These are phyloP conservation scores for Carpinus viminea DNA, from an alignment of 306 rosid species.

Conservation along the genomic window DNA sequence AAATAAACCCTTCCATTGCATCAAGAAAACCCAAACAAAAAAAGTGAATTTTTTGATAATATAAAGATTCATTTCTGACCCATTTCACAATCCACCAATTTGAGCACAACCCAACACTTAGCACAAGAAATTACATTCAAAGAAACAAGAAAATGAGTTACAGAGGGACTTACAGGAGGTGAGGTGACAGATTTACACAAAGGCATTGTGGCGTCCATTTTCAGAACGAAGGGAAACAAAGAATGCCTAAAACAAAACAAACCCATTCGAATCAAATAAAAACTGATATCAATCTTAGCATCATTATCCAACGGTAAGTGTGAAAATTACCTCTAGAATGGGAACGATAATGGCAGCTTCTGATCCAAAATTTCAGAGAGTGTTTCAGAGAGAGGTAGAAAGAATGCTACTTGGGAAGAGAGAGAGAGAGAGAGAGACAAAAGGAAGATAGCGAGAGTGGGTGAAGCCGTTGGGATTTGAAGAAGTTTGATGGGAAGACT, in stretches of 20 bases:
- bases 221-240: not conserved
- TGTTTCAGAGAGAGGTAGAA: not conserved
- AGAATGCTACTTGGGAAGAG: not conserved
- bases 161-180: conserved; percentile 44
- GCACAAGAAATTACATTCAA: conserved; percentile 6
- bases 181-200: conserved; percentile 61
- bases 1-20: conserved; percentile 58
- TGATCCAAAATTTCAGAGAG: not conserved
- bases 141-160: not conserved
- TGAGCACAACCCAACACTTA: not conserved
- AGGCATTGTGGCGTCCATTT: conserved; percentile 71
- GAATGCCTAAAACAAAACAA: conserved; percentile 20
- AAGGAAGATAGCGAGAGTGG: conserved; percentile 2
- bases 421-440: not conserved
- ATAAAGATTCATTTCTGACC: too few species aligned
- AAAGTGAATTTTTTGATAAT: not conserved
- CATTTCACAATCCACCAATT: conserved; percentile 2
- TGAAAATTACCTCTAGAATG: conserved; percentile 20
- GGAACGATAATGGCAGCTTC: not conserved
- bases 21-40: conserved; percentile 6
- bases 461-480: not conserved
- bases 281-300: not conserved
- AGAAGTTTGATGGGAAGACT: not conserved
- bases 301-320: not conserved
- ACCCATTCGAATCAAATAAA: not conserved